These are phyloP conservation scores for Mallotus japonicus DNA, from an alignment of 441 rosid species.

Conservation along the genomic window DNA sequence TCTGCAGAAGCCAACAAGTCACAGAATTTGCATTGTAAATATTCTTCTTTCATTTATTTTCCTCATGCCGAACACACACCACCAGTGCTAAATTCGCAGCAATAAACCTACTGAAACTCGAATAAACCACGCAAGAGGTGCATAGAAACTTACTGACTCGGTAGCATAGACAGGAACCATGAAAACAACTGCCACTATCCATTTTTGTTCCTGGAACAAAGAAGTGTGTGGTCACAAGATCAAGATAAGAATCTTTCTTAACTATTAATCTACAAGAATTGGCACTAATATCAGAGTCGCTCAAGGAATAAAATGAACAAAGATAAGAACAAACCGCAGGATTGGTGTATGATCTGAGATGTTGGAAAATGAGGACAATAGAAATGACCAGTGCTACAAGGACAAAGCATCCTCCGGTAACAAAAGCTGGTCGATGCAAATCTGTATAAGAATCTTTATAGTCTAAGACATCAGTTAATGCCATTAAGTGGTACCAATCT, in stretches of 20 bases:
- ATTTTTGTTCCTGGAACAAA: conserved; percentile 74
- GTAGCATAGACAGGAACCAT: conserved; percentile 91
- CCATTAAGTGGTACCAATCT: conserved; percentile 5
- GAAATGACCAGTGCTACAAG: conserved; percentile 56
- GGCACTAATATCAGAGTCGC: background rate
- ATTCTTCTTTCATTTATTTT: background rate
- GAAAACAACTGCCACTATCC: conserved; percentile 73
- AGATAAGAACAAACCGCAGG: conserved; percentile 49
- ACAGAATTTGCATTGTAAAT: background rate
- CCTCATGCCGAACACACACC: background rate
- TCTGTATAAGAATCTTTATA: conserved; percentile 33
- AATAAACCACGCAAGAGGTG: no score
- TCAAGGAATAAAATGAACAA: background rate
- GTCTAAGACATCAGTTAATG: conserved; percentile 5
- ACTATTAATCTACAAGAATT: no score
- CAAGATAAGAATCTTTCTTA: background rate
- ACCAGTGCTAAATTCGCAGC: background rate
- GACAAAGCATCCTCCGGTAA: conserved; percentile 69
- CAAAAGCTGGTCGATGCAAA: conserved; percentile 53
- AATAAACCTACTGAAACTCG: background rate
- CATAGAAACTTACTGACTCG: conserved; percentile 62
- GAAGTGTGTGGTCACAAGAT: background rate
- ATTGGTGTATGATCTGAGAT: conserved; percentile 82
- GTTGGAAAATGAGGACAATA: conserved; percentile 51
- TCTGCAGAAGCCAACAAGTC: conserved; percentile 31